Base-by-base conservation (phyloP, 129 eudicot genomes). In the Flaveria trinervia region DNA sequence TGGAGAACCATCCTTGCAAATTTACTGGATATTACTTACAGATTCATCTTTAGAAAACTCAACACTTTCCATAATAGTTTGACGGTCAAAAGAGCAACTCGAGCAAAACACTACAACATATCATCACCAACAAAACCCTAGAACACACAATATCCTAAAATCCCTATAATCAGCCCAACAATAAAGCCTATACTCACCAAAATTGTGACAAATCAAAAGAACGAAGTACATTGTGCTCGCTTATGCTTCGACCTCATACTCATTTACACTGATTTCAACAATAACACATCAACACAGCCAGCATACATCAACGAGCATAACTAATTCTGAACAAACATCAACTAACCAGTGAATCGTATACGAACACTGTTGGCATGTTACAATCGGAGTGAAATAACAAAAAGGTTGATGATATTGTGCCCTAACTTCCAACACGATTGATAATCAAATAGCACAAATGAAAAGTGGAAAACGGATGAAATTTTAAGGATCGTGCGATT, bases 381-480 rank as follows among this genome's bases (percentile, higher is more conserved):
- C 25, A 60, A 74, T 60, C n/a, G 56, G 33, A 75, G 71, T 28
- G 39, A 50, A 18, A 50, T 30, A 12, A 65, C 11, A 65, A 49
- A 5, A 30, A 18, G 17, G 14, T 75, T 75, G 64, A 48, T 64
- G 13, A 76, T 65, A 76, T 33, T 25, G 69, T 66, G 73, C 73
- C 72, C 73, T 76, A 76, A 76, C 66, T 68, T 65, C 25, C 39
- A 25, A 45, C 18, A 39, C 43, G 54, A 51, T 36, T 77, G 45
- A 66, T 51, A 4, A 50, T 65, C 16, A 36, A n/a, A 30, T 30
- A 20, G 13, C 8, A 56, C 22, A 25, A 8, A 69, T 8, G 30
- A 41, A 8, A 52, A 25, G n/a, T 0, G 3, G 22, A 10, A 65
- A 50, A 5, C 65, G 50, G 6, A 43, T 51, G 41, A 39, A 68